Evolutionary conservation across 1,284 basidiomycete genomes (phyloP).

Genomic region (Pterulicium gracile): DNA sequence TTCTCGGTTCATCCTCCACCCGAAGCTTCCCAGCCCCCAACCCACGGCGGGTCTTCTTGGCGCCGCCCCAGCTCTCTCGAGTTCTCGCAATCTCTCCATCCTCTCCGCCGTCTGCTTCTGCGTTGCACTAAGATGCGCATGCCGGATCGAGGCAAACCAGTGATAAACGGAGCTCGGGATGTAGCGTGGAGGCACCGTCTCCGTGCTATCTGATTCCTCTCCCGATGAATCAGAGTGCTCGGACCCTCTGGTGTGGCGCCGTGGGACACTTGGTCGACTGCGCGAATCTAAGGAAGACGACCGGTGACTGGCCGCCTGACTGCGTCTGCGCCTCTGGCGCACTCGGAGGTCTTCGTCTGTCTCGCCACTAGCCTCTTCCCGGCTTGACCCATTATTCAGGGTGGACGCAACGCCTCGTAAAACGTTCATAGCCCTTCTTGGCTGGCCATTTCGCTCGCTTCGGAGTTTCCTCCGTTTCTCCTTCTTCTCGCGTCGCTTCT

Average conservation of each 20-base stretch:
- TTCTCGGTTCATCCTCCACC: slow-evolving; percentile 28
- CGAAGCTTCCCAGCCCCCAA: slow-evolving; percentile 68
- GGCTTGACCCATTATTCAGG: slow-evolving; percentile 15
- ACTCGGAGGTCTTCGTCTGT: background rate
- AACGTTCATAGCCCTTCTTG: slow-evolving; percentile 37
- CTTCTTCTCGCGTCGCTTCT: slow-evolving; percentile 22
- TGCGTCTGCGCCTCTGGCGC: too few species aligned
- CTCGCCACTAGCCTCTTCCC: background rate
- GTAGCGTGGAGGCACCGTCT: slow-evolving; percentile 21
- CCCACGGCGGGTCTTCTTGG: slow-evolving; percentile 25
- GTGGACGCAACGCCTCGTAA: slow-evolving; percentile 43
- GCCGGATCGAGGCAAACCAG: slow-evolving; percentile 47
- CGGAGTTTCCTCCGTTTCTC: slow-evolving; percentile 17
- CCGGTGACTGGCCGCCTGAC: too few species aligned
- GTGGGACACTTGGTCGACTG: background rate
- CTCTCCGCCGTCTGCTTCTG: slow-evolving; percentile 56
- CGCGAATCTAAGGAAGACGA: background rate
- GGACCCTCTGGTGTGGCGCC: slow-evolving; percentile 8
- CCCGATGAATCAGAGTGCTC: slow-evolving; percentile 4
- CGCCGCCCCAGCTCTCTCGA: slow-evolving; percentile 31
- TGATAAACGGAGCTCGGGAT: slow-evolving; percentile 30
- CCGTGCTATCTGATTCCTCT: slow-evolving; percentile 11
- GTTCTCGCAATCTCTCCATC: slow-evolving; percentile 46
- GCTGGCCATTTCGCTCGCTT: slow-evolving; percentile 28
- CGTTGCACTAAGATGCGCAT: slow-evolving; percentile 56